Evolutionary conservation across 805 yeast species (phyloP).

Genomic region (Blastobotrys terrestris): DNA sequence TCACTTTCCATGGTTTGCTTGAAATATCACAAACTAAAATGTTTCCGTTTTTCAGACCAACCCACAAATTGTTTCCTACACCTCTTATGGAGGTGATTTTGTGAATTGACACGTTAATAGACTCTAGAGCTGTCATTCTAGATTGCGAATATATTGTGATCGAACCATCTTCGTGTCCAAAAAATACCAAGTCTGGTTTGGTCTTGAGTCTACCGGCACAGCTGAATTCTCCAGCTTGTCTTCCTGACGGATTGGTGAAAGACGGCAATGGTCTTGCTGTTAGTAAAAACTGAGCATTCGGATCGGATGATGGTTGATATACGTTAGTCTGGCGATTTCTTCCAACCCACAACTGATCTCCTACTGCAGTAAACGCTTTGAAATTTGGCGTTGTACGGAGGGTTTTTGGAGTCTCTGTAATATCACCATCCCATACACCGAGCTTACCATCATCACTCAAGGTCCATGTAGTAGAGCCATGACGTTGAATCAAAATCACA

Average conservation of each 20-base stretch:
- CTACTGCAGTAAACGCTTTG: conserved; percentile 22
- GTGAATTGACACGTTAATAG: conserved; percentile 28
- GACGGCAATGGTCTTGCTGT: conserved; percentile 23
- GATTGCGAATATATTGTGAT: conserved; percentile 28
- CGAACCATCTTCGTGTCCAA: conserved; percentile 38
- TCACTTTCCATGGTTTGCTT: conserved; percentile 29
- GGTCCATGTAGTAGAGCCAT: conserved; percentile 26
- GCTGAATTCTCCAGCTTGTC: conserved; percentile 26
- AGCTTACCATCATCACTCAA: conserved; percentile 35
- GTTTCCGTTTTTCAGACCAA: conserved; percentile 33
- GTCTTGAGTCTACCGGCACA: conserved; percentile 23
- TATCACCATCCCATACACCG: conserved; percentile 29
- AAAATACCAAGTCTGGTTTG: conserved; percentile 27
- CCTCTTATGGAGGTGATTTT: conserved; percentile 24
- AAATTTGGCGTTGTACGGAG: conserved; percentile 26
- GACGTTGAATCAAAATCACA: conserved; percentile 16
- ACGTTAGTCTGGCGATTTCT: conserved; percentile 27
- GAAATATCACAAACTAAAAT: conserved; percentile 30
- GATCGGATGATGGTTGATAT: conserved; percentile 25
- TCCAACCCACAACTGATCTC: conserved; percentile 31
- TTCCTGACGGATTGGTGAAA: conserved; percentile 1
- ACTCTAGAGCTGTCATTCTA: conserved; percentile 23
- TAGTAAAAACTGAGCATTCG: conserved; percentile 19
- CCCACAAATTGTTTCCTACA: conserved; percentile 31
- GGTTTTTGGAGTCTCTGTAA: conserved; percentile 24